These are phyloP conservation scores for Neoscytalidium dimidiatum DNA, from an alignment of 2,329 filamentous ascomycete genomes.

Conservation along the genomic window DNA sequence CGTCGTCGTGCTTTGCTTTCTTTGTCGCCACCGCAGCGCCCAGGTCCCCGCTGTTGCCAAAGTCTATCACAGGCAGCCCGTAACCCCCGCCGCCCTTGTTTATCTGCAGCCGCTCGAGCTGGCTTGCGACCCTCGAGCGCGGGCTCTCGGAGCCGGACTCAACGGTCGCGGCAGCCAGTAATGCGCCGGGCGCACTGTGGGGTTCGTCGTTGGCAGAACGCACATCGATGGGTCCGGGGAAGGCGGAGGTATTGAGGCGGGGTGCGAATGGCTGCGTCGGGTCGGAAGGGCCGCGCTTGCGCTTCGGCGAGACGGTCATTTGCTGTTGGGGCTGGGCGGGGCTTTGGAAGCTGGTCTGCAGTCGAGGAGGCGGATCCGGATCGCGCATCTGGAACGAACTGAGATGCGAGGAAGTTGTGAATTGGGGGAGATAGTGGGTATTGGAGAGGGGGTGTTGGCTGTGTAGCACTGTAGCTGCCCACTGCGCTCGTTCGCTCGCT, in stretches of 20 bases:
- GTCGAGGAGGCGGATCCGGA: constrained; percentile 1
- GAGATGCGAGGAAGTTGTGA: not conserved
- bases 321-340: not conserved
- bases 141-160: constrained; percentile 17
- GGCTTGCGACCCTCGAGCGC: constrained; percentile 9
- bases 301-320: constrained; percentile 19
- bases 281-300: constrained; percentile 21
- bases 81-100: not conserved
- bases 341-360: not conserved
- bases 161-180: not conserved
- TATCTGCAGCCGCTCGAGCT: constrained; percentile 14
- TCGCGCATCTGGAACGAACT: not conserved
- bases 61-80: constrained; percentile 13
- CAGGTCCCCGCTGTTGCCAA: not conserved
- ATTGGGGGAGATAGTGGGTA: not conserved
- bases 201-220: constrained; percentile 11
- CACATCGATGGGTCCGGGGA: constrained; percentile 13
- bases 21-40: constrained; percentile 3
- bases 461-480: not conserved
- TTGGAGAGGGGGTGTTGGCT: constrained; percentile 5
- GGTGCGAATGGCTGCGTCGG: constrained; percentile 19
- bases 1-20: constrained; percentile 10
- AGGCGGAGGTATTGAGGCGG: constrained; percentile 20
- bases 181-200: constrained; percentile 1
- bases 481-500: too few relatives aligned